phyloP scores from a whole-genome alignment of 805 yeast genomes.

The Starmerella kuoi region DNA sequence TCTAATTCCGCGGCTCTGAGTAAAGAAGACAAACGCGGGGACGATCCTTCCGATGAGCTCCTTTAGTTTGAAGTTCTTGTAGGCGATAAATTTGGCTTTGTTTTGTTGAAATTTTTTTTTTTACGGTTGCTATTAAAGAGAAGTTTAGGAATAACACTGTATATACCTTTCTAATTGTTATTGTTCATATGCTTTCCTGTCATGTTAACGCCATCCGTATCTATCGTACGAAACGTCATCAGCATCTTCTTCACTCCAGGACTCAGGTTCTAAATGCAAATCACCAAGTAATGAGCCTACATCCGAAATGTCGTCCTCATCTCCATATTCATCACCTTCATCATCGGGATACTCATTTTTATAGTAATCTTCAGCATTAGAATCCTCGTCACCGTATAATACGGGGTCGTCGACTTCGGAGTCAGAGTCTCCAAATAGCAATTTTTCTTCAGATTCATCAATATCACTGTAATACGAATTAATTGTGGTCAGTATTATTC shows the following conservation, averaged over 20 bases:
- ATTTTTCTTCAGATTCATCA: slow-evolving; percentile 24
- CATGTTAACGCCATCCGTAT: slow-evolving; percentile 17
- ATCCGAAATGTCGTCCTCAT: no score
- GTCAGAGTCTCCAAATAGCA: slow-evolving; percentile 33
- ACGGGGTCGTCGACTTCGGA: slow-evolving; percentile 22
- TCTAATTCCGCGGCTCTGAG: no score
- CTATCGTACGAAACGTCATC: slow-evolving; percentile 2
- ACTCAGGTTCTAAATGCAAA: slow-evolving; percentile 6
- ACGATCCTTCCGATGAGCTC: no score
- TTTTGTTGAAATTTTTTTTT: no score
- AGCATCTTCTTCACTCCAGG: slow-evolving; percentile 23
- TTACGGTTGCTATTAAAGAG: no score
- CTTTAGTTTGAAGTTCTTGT: no score
- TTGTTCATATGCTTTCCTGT: no score
- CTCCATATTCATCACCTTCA: no score
- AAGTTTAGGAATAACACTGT: no score
- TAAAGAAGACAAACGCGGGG: no score
- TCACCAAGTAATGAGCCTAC: slow-evolving; percentile 17
- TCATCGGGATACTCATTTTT: slow-evolving; percentile 92
- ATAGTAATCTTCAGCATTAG: slow-evolving; percentile 74
- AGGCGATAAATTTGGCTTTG: no score
- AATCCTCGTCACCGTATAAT: slow-evolving; percentile 33
- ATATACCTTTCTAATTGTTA: no score
- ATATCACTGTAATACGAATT: slow-evolving; percentile 17
- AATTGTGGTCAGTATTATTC: slow-evolving; percentile 8